Percentiles rank a stretch among this genome's conserved stretches.
phyloP scores from a whole-genome alignment of 164 flowering plant species.

The Euptelea pleiosperma region DNA sequence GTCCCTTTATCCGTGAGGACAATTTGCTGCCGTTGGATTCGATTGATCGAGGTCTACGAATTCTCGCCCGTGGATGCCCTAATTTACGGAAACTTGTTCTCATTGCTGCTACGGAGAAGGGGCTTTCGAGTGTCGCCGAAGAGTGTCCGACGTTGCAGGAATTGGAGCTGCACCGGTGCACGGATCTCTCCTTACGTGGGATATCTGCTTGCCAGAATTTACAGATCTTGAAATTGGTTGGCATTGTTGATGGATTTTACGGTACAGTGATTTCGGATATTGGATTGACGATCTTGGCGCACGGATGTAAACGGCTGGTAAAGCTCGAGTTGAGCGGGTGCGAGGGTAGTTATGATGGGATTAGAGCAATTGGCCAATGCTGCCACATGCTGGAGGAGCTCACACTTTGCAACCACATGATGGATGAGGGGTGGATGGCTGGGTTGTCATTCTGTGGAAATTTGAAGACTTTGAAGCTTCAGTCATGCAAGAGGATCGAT shows the following conservation, averaged over 20 bases:
- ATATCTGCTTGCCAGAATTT: slow-evolving; percentile 67
- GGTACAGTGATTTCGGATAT: slow-evolving; percentile 62
- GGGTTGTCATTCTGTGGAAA: slow-evolving; percentile 69
- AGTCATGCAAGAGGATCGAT: slow-evolving; percentile 73
- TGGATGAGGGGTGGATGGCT: slow-evolving; percentile 93
- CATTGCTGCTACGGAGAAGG: slow-evolving; percentile 53
- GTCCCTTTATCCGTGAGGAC: slow-evolving; percentile 22
- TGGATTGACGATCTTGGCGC: slow-evolving; percentile 86
- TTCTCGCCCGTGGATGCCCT: slow-evolving; percentile 61
- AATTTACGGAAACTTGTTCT: slow-evolving; percentile 64
- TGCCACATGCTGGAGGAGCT: slow-evolving; percentile 91
- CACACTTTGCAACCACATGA: slow-evolving; percentile 59
- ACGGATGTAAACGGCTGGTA: slow-evolving; percentile 80
- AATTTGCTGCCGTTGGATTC: slow-evolving; percentile 30
- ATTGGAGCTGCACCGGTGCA: slow-evolving; percentile 75
- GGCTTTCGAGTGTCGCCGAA: slow-evolving; percentile 61
- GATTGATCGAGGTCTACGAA: slow-evolving; percentile 55
- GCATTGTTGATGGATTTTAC: slow-evolving; percentile 59
- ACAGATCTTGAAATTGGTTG: slow-evolving; percentile 72
- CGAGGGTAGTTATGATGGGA: slow-evolving; percentile 94
- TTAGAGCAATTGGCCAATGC: slow-evolving; percentile 84
- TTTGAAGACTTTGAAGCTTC: slow-evolving; percentile 76
- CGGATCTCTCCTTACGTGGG: slow-evolving; percentile 56
- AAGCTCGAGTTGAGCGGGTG: slow-evolving; percentile 88
- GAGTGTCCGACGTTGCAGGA: slow-evolving; percentile 77